Conservation (phyloP, 495 filamentous ascomycete genomes). For the Penicillium bialowiezense region DNA sequence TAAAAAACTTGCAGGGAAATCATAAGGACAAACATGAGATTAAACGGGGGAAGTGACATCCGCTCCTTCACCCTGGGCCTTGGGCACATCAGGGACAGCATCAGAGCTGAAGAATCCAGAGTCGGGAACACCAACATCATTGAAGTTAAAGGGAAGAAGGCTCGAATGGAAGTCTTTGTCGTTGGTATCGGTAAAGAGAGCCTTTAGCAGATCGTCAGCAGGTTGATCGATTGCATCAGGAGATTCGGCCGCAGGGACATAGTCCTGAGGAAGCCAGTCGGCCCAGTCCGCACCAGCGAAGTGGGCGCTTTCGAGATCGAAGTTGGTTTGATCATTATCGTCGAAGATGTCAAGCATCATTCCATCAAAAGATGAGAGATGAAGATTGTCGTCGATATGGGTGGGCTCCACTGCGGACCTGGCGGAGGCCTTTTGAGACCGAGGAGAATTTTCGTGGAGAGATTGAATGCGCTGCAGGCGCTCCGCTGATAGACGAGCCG, state of each 20-base stretch:
- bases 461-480: slow-evolving; percentile 38
- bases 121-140: slow-evolving; percentile 27
- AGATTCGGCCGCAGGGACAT: slow-evolving; percentile 32
- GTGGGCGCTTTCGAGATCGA: slow-evolving; percentile 22
- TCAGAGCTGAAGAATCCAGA: slow-evolving; percentile 45
- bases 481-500: slow-evolving; percentile 36
- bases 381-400: slow-evolving; percentile 17
- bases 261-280: slow-evolving; percentile 39
- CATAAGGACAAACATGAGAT: slow-evolving; percentile 5
- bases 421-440: slow-evolving; percentile 24
- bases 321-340: slow-evolving; percentile 21
- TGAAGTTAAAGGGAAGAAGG: slow-evolving; percentile 33
- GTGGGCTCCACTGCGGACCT: slow-evolving; percentile 17
- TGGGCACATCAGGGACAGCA: slow-evolving; percentile 28
- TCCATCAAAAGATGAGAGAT: slow-evolving; percentile 29
- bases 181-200: slow-evolving; percentile 39
- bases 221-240: slow-evolving; percentile 20
- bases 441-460: slow-evolving; percentile 20
- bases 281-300: slow-evolving; percentile 31
- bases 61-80: slow-evolving; percentile 17
- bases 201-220: slow-evolving; percentile 36
- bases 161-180: slow-evolving; percentile 27
- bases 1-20: slow-evolving; percentile 20
- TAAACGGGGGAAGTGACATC: slow-evolving; percentile 12
- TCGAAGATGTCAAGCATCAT: slow-evolving; percentile 46